phyloP scores from a whole-genome alignment of 305 asterid genomes.

The Ruellia speciosa region DNA sequence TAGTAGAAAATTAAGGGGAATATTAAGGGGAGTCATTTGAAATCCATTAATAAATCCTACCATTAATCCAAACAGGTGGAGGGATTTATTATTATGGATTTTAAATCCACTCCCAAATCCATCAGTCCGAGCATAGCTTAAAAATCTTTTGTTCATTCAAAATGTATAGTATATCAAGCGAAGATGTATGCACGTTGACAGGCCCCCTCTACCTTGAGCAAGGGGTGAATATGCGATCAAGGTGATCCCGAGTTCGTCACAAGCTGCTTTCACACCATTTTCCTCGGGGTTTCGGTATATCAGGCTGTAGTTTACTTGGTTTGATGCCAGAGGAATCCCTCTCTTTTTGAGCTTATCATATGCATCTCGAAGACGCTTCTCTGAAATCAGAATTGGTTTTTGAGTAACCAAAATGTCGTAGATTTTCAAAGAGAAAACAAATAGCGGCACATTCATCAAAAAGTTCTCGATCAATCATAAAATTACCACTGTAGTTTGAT shows the following conservation, averaged over 20 bases:
- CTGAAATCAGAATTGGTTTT: conserved; percentile 32
- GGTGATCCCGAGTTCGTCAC: conserved; percentile 85
- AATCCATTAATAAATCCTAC: no score
- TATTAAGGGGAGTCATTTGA: no score
- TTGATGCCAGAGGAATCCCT: conserved; percentile 86
- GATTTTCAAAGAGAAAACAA: background rate
- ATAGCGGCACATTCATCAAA: background rate
- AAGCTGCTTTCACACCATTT: conserved; percentile 81
- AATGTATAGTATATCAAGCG: conserved; percentile 1
- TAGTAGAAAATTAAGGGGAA: no score
- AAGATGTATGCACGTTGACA: background rate
- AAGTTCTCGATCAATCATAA: conserved; percentile 4
- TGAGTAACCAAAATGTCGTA: background rate
- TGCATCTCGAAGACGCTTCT: conserved; percentile 83
- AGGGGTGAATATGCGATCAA: conserved; percentile 89
- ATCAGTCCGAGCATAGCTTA: no score
- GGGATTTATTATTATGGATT: no score
- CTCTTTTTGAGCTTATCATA: conserved; percentile 64
- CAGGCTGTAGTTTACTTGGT: conserved; percentile 92
- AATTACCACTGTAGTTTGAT: conserved; percentile 67
- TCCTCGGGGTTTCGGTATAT: conserved; percentile 80
- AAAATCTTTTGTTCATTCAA: no score
- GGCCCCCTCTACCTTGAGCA: conserved; percentile 61
- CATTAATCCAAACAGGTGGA: no score
- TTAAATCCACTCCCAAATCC: no score